These are phyloP conservation scores for Tothia fuscella DNA, from an alignment of 2,329 filamentous ascomycete genomes.

Conservation along the genomic window DNA sequence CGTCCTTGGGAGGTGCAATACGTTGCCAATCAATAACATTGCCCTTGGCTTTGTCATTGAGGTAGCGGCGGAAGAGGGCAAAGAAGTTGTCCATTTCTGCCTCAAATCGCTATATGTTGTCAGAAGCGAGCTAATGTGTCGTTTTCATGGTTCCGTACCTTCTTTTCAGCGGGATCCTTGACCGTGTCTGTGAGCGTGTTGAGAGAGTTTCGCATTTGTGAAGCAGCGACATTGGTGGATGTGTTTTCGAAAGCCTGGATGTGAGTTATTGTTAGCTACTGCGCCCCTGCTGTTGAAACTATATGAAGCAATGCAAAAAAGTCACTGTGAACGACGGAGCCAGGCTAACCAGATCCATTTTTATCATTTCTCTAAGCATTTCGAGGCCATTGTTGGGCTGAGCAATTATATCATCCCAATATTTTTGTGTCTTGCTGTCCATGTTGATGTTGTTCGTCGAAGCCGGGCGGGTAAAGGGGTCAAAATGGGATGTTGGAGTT, in stretches of 20 bases:
- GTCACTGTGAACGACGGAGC: too few relatives aligned
- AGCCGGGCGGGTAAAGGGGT: too few relatives aligned
- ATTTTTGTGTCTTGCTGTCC: too few relatives aligned
- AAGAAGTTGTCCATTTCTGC: constrained; percentile 99
- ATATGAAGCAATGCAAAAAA: too few relatives aligned
- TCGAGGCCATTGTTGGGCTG: too few relatives aligned
- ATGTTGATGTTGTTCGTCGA: too few relatives aligned
- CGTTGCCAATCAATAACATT: constrained; percentile 93
- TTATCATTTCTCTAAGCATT: too few relatives aligned
- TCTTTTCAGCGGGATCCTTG: constrained; percentile 61
- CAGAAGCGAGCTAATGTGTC: constrained; percentile 7
- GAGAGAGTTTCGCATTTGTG: constrained; percentile 97
- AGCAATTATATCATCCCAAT: too few relatives aligned
- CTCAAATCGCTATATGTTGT: constrained; percentile 65
- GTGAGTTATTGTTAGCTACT: constrained; percentile 12
- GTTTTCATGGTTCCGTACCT: constrained; percentile 43
- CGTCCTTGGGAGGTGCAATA: constrained; percentile 83
- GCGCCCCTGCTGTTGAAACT: too few relatives aligned
- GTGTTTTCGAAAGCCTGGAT: constrained; percentile 95
- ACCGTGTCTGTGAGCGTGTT: constrained; percentile 88
- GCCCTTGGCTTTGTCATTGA: constrained; percentile 98
- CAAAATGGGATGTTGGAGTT: too few relatives aligned
- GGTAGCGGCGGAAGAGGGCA: constrained; percentile 90
- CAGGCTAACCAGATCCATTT: too few relatives aligned
- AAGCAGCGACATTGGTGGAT: constrained; percentile 92